Base-by-base conservation (phyloP, 192 early-diverging fungal genomes). In the Podila clonocystis region DNA sequence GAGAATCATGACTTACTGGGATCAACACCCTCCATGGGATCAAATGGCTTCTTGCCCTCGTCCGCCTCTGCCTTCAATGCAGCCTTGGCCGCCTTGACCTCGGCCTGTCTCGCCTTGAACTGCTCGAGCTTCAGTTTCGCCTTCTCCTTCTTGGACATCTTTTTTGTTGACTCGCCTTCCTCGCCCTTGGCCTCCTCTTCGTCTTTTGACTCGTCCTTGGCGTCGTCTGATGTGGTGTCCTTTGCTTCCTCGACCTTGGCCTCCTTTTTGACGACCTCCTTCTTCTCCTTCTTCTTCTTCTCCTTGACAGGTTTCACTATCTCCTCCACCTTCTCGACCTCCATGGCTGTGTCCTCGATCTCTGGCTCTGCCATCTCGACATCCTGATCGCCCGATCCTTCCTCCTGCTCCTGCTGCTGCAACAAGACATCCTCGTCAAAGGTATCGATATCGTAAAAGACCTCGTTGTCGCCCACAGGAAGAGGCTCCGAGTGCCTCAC, bases 361-460 rank as follows among this genome's bases (percentile, higher is more conserved):
- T 65, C 24, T 6, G 61, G 65, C 9, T 80, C 66, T 2, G 36
- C 55, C 71, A 68, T 71, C 41, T 60, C 45, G 19, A 41, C 49
- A 41, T 67, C 58, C 5, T 77, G 31, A 28, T 72, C 61, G 13
- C 50, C 33, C 4, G 49, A 71, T n/a, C 13, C 33, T 2, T 73
- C 59, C 19, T 66, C 74, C 8, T 41, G 9, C 70, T 68, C 65
- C n/a, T 75, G 62, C 50, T 63, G 85, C 73, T 60, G 62, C n/a
- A 31, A 58, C 17, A 76, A 60, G 26, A 61, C 41, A 59, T 90
- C 84, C 61, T 96, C 93, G 50, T 93, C 86, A 85, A 94, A 96
- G 29, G 93, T 94, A 73, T 96, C 96, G 29, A 97, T 85, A 67
- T 89, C 85, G 57, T 94, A 92, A 71, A 88, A 97, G 0, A 86